These are phyloP conservation scores for Microsporum canis DNA, from an alignment of 2,329 filamentous ascomycete genomes.

Conservation along the genomic window DNA sequence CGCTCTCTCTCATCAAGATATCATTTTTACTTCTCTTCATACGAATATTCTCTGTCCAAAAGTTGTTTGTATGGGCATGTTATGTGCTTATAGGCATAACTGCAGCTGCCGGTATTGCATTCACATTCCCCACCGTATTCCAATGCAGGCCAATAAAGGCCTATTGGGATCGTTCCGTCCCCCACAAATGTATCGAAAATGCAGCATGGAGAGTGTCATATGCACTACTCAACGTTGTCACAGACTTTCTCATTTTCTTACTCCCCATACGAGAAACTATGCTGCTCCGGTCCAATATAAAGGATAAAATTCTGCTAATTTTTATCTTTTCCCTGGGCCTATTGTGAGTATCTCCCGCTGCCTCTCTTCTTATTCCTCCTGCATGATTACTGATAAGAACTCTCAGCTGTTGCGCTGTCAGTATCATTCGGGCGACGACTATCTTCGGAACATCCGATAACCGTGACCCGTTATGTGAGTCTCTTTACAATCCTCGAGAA, in stretches of 20 bases:
- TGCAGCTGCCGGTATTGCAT: slow-evolving; percentile 13
- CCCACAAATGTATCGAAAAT: slow-evolving; percentile 17
- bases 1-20: slow-evolving; percentile 9
- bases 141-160: slow-evolving; percentile 18
- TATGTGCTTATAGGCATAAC: slow-evolving; percentile 9
- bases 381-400: background rate
- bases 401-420: slow-evolving; percentile 12
- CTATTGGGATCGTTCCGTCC: slow-evolving; percentile 18
- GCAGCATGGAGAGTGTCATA: slow-evolving; percentile 17
- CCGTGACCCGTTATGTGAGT: slow-evolving; percentile 12
- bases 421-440: slow-evolving; percentile 25
- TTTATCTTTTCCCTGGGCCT: slow-evolving; percentile 18
- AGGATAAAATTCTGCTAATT: slow-evolving; percentile 16
- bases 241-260: slow-evolving; percentile 19
- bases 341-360: slow-evolving; percentile 13
- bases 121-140: slow-evolving; percentile 17
- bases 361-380: background rate
- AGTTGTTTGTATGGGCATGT: slow-evolving; percentile 8
- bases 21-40: slow-evolving; percentile 14
- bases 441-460: slow-evolving; percentile 14
- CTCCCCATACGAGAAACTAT: slow-evolving; percentile 18
- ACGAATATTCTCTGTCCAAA: slow-evolving; percentile 10
- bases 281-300: slow-evolving; percentile 12
- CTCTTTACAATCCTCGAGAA: background rate
- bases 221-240: slow-evolving; percentile 19